Base-by-base conservation (phyloP, 1,284 basidiomycete genomes). In the Puccinia horiana region DNA sequence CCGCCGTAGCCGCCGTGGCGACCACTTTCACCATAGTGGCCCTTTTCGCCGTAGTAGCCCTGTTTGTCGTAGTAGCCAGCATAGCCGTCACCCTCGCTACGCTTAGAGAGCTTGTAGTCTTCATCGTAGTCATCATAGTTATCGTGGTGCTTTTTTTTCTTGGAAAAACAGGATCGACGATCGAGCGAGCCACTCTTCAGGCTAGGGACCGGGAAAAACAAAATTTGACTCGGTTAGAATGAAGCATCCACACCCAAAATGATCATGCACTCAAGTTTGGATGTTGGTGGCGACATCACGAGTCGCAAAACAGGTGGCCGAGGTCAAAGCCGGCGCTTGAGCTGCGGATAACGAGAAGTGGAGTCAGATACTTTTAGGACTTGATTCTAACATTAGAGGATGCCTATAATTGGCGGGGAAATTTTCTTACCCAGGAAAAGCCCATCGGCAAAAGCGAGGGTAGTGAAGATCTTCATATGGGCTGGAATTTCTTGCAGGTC, bases 251-350 rank as follows among this genome's bases (percentile, higher is more conserved):
- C 14, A 63, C 2, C 14, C 35, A 2, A 32, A 11, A 6, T 5
- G 23, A 32, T 6, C 6, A n/a, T 11, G 6, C 18, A 69, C 65
- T 69, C 20, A 69, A 32, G 65, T 42, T 42, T 69, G 35, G 23
- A 42, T 40, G 65, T 69, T 40, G 2, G 12, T 69, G 49, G 4
- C 18, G 20, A 69, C 23, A 32, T 69, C 65, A 40, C 65, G 65
- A 12, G 65, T n/a, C 20, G 8, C 65, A 42, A 69, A 69, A 42
- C 65, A 69, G 18, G 65, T 69, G 40, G 65, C 65, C 16, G 65
- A 69, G 23, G 35, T 20, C 5, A 69, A 42, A 18, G 65, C 40
- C 37, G 65, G 65, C 2, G 40, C 65, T 69, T 40, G 40, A 42
- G 23, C 65, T 69, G 40, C 18, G 20, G 20, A 69, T 11, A 14